Percentiles rank a stretch among this genome's conserved stretches.
Evolutionary conservation across 2,329 filamentous ascomycete species (phyloP).

Genomic region (Penicillium psychrosexuale): DNA sequence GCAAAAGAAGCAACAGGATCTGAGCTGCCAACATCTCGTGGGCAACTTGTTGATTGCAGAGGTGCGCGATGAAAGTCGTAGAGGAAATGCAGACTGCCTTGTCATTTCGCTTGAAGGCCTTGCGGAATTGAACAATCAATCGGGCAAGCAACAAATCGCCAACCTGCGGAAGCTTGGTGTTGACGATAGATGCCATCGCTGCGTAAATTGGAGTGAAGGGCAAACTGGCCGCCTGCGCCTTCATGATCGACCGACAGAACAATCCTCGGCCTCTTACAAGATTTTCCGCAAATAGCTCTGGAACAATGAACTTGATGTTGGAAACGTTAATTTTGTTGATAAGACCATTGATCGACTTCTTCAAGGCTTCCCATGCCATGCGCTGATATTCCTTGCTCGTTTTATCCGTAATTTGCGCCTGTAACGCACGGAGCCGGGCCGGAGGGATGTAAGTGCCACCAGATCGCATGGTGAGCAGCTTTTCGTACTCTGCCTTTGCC

Average conservation of each 20-base stretch:
- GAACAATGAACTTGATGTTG: conserved; percentile 97
- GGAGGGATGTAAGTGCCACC: conserved; percentile 97
- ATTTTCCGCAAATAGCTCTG: conserved; percentile 94
- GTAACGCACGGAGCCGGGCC: conserved; percentile 81
- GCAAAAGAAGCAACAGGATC: conserved; percentile 83
- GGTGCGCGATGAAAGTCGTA: conserved; percentile 89
- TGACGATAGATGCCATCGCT: conserved; percentile 92
- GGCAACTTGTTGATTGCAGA: conserved; percentile 93
- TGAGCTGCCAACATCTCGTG: conserved; percentile 92
- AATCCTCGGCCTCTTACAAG: conserved; percentile 84
- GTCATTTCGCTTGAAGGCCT: conserved; percentile 94
- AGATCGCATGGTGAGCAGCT: conserved; percentile 85
- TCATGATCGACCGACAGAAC: conserved; percentile 96
- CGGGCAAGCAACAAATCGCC: conserved; percentile 85
- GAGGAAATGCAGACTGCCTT: conserved; percentile 92
- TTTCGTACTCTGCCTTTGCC: conserved; percentile 90
- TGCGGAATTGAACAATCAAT: conserved; percentile 86
- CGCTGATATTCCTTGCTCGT: conserved; percentile 95
- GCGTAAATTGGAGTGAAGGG: conserved; percentile 97
- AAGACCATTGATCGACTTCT: conserved; percentile 97
- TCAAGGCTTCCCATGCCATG: conserved; percentile 98
- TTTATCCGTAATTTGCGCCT: conserved; percentile 97
- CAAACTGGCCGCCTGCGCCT: conserved; percentile 91
- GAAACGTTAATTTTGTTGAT: conserved; percentile 99
- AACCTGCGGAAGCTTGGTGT: conserved; percentile 93